These are phyloP conservation scores for Peronosclerospora sorghi DNA, from an alignment of 352 stramenopile genomes.

Conservation along the genomic window DNA sequence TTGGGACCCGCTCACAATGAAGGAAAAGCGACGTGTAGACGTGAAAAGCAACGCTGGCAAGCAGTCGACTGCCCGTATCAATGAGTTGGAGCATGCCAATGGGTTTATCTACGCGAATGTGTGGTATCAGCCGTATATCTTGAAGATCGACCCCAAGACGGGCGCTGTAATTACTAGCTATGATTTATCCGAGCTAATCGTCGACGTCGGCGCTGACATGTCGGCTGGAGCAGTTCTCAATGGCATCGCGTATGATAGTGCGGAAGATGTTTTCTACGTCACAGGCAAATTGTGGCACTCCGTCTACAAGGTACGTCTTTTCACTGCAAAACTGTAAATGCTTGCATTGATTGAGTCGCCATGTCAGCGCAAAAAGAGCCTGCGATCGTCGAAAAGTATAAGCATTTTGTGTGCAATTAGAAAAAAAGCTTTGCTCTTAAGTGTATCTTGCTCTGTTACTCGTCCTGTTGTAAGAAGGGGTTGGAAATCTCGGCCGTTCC, in stretches of 20 bases:
- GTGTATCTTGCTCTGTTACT: slow-evolving; percentile 17
- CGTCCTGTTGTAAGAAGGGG: slow-evolving; percentile 83
- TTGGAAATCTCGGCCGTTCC: slow-evolving; percentile 89
- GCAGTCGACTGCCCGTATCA: slow-evolving; percentile 62
- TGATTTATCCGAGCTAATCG: slow-evolving; percentile 58
- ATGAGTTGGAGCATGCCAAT: slow-evolving; percentile 90
- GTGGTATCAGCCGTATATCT: slow-evolving; percentile 88
- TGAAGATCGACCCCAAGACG: slow-evolving; percentile 86
- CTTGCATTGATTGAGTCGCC: too few species aligned
- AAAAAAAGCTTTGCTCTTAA: not conserved
- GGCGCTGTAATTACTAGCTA: slow-evolving; percentile 85
- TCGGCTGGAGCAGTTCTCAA: slow-evolving; percentile 82
- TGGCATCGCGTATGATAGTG: slow-evolving; percentile 87
- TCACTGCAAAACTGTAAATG: slow-evolving; percentile 25
- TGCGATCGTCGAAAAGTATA: not conserved
- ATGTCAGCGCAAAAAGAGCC: too few species aligned
- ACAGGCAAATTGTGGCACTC: slow-evolving; percentile 89
- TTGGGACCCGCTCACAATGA: slow-evolving; percentile 81
- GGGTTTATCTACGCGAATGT: slow-evolving; percentile 92
- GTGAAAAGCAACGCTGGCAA: slow-evolving; percentile 34
- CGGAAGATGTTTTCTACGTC: slow-evolving; percentile 86
- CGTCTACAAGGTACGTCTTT: slow-evolving; percentile 84
- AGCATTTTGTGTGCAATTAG: not conserved
- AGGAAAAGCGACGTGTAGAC: slow-evolving; percentile 57
- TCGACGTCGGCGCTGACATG: slow-evolving; percentile 36